Conservation (phyloP, 2,329 filamentous ascomycete species). For the Colletotrichum navitas region DNA sequence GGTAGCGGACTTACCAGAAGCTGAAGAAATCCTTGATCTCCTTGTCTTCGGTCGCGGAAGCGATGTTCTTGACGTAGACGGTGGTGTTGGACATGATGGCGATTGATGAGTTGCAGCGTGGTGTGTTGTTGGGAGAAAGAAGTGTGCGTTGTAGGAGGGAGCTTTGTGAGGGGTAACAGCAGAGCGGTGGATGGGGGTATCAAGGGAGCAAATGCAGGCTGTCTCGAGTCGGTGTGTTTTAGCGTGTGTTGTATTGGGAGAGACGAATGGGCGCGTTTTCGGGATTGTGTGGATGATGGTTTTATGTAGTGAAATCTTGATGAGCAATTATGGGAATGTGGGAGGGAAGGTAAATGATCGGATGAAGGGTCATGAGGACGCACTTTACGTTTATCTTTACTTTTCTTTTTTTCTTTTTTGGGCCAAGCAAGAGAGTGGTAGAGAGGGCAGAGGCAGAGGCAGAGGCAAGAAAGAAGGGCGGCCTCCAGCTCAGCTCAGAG, state of each 20-base stretch:
- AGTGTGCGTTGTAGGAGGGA: conserved; percentile 32
- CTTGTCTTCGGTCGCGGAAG: conserved; percentile 83
- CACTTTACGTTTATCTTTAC: conserved; percentile 33
- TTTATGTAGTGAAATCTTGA: conserved; percentile 25
- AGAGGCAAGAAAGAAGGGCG: conserved; percentile 15
- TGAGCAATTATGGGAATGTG: conserved; percentile 27
- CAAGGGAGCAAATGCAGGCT: conserved; percentile 25
- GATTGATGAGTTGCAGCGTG: conserved; percentile 16
- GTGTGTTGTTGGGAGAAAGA: conserved; percentile 20
- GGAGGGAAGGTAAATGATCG: conserved; percentile 25
- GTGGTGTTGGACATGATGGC: conserved; percentile 71
- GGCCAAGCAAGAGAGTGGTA: conserved; percentile 11
- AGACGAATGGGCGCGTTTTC: background rate
- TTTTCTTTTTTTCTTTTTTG: too few species aligned
- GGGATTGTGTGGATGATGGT: conserved; percentile 24
- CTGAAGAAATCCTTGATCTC: conserved; percentile 98
- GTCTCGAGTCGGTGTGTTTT: conserved; percentile 28
- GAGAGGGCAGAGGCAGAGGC: background rate
- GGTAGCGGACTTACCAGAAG: conserved; percentile 78
- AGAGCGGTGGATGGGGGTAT: conserved; percentile 32
- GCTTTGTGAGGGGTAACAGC: conserved; percentile 38
- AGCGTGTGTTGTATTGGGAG: background rate
- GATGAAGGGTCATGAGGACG: conserved; percentile 39
- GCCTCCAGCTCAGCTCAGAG: conserved; percentile 9
- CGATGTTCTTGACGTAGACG: conserved; percentile 92